Evolutionary conservation across 305 asterid genomes (phyloP).

Genomic region (Fraxinus latifolia): DNA sequence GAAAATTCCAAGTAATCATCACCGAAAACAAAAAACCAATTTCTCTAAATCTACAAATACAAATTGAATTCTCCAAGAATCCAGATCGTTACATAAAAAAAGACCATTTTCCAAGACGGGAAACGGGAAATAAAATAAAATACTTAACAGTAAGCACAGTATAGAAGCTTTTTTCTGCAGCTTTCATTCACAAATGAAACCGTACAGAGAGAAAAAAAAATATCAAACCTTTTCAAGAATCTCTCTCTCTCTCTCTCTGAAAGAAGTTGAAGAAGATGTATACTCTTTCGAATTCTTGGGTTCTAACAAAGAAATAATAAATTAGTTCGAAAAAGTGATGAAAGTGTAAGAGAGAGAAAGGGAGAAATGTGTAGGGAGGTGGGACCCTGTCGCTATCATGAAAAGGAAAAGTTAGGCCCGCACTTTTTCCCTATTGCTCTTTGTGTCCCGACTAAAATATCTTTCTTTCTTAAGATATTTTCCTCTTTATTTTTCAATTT

Average conservation of each 20-base stretch:
- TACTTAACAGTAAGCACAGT: neutral
- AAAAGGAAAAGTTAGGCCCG: conserved; percentile 9
- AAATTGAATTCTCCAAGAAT: neutral
- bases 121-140: neutral
- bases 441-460: conserved; percentile 3
- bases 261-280: neutral
- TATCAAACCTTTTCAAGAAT: neutral
- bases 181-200: neutral
- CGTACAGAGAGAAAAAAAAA: neutral
- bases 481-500: neutral
- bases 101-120: neutral
- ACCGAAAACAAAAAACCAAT: neutral
- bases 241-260: neutral
- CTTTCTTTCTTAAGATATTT: neutral
- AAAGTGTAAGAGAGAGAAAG: conserved; percentile 11
- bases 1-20: neutral
- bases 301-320: neutral
- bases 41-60: neutral
- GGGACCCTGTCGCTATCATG: conserved; percentile 7
- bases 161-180: neutral
- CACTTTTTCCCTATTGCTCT: neutral
- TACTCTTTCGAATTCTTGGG: neutral
- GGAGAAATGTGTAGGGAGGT: neutral
- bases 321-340: neutral
- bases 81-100: neutral